Evolutionary conservation across 2,329 filamentous ascomycete species (phyloP).

Genomic region (Penicillium glabrum): DNA sequence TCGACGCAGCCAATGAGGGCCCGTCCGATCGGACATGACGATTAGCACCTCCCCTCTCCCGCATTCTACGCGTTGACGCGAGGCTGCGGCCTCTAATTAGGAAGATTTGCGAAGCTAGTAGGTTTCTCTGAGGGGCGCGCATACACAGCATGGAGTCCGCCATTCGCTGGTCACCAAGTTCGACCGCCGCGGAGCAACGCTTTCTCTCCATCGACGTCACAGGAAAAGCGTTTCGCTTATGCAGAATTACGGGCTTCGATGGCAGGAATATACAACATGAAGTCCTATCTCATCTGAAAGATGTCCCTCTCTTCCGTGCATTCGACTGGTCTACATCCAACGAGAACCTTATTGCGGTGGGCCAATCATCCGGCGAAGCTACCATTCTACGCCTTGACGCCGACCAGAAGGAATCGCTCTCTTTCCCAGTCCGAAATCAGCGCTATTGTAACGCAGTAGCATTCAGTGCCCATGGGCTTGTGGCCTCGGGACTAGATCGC

Average conservation of each 20-base stretch:
- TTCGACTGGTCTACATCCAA: conserved; percentile 66
- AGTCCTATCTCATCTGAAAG: conserved; percentile 53
- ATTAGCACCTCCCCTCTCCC: conserved; percentile 7
- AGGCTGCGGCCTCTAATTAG: conserved; percentile 17
- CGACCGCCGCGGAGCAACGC: conserved; percentile 52
- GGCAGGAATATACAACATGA: conserved; percentile 51
- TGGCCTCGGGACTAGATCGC: conserved; percentile 63
- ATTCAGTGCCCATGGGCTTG: conserved; percentile 56
- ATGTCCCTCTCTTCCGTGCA: conserved; percentile 61
- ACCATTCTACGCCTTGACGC: conserved; percentile 58
- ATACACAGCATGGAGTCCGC: conserved; percentile 43
- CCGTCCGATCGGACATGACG: conserved; percentile 12
- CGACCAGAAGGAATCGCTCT: conserved; percentile 45
- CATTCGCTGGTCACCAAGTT: conserved; percentile 64
- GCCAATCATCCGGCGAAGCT: conserved; percentile 62
- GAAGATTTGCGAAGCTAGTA: not conserved
- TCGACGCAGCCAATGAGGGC: conserved; percentile 28
- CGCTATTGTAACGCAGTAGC: conserved; percentile 65
- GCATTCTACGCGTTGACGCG: conserved; percentile 1
- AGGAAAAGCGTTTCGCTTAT: conserved; percentile 59
- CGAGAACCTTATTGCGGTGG: conserved; percentile 59
- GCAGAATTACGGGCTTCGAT: conserved; percentile 47
- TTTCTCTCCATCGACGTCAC: conserved; percentile 64
- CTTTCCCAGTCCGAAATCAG: conserved; percentile 62
- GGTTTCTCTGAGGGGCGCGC: not conserved